Conservation (phyloP, 1,284 basidiomycete species). For the Porphyrellus sp. region DNA sequence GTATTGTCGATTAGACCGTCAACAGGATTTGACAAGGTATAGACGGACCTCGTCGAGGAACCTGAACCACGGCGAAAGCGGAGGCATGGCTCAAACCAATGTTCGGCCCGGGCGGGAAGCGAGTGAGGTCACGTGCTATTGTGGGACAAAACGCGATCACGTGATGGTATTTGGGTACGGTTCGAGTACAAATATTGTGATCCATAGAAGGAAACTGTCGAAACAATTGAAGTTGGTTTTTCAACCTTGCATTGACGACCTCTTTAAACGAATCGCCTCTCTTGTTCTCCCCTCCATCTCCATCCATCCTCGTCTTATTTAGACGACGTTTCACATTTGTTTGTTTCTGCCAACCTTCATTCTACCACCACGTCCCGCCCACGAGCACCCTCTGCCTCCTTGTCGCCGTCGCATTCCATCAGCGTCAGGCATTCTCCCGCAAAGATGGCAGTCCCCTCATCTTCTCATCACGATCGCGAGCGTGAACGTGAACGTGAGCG, state of each 20-base stretch:
- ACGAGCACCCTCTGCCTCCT: constrained; percentile 54
- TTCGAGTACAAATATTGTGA: constrained; percentile 32
- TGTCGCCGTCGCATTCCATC: constrained; percentile 72
- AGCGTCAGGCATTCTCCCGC: constrained; percentile 42
- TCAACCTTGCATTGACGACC: constrained; percentile 29
- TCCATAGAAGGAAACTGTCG: constrained; percentile 23
- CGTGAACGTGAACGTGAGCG: constrained; percentile 54
- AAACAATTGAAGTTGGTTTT: constrained; percentile 34
- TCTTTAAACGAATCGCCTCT: constrained; percentile 10
- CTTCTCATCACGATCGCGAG: constrained; percentile 68
- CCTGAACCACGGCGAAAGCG: constrained; percentile 20
- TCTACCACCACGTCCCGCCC: constrained; percentile 66
- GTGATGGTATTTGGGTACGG: constrained; percentile 31
- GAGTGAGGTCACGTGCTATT: constrained; percentile 16
- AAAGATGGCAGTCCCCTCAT: constrained; percentile 84
- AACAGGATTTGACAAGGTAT: background rate
- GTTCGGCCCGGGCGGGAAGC: background rate
- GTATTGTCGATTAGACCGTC: constrained; percentile 8
- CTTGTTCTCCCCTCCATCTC: constrained; percentile 12
- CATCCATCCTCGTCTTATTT: constrained; percentile 17
- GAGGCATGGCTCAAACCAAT: background rate
- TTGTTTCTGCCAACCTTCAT: constrained; percentile 29
- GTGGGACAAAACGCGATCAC: constrained; percentile 32
- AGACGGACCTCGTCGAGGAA: constrained; percentile 36
- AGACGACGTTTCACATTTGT: constrained; percentile 15